A percentile compares a stretch with the other conserved stretches of the same genome.
Conservation (phyloP, 1,284 basidiomycete species). For the Ceratobasidium sp. region DNA sequence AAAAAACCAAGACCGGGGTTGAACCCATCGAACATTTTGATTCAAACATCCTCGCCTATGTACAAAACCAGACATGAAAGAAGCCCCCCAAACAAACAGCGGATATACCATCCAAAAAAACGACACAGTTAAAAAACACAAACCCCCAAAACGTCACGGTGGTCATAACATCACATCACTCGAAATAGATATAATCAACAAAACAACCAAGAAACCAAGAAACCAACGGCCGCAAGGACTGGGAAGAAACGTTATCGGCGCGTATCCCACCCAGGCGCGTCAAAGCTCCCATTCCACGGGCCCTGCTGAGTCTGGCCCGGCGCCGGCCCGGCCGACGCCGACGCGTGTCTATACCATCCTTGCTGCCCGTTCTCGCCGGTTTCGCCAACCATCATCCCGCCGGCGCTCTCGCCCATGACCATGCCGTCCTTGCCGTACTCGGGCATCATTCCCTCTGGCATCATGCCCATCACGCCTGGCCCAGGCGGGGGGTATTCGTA, state of each 20-base stretch:
- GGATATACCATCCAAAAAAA: no score
- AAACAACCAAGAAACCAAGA: neutral
- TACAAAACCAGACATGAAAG: neutral
- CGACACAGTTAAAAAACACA: neutral
- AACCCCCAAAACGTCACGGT: neutral
- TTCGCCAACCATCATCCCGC: neutral
- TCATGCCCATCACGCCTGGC: neutral
- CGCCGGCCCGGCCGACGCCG: slow-evolving; percentile 4
- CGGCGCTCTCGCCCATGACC: neutral
- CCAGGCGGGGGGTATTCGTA: slow-evolving; percentile 8
- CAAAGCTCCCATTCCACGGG: slow-evolving; percentile 40
- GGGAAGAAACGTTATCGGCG: slow-evolving; percentile 5
- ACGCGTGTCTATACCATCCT: slow-evolving; percentile 26
- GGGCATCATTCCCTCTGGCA: slow-evolving; percentile 12
- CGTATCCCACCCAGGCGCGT: slow-evolving; percentile 24
- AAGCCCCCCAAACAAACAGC: neutral
- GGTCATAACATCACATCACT: neutral
- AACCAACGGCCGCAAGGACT: slow-evolving; percentile 24
- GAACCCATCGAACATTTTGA: slow-evolving; percentile 22
- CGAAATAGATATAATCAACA: slow-evolving; percentile 3
- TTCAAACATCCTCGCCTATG: neutral
- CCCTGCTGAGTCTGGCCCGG: slow-evolving; percentile 12
- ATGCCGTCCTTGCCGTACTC: slow-evolving; percentile 6
- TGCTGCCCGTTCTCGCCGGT: neutral
- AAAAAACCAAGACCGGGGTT: neutral